A percentile compares a stretch with the other conserved stretches of the same genome.
Evolutionary conservation across 495 filamentous ascomycete genomes (phyloP).

Genomic region (Penicillium daleae): DNA sequence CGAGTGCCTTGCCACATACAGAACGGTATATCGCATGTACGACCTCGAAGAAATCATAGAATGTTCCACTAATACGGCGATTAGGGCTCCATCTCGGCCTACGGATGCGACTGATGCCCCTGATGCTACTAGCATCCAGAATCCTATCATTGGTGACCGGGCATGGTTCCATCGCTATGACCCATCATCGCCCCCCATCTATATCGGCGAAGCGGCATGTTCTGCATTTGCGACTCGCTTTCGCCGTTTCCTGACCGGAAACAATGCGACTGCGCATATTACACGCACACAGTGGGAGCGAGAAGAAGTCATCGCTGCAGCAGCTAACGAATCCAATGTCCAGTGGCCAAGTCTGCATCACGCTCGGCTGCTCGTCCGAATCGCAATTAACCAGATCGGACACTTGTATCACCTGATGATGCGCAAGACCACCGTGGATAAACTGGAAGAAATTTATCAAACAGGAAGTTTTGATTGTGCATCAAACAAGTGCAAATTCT

Average conservation of each 20-base stretch:
- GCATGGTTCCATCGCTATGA: conserved; percentile 52
- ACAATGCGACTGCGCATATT: conserved; percentile 44
- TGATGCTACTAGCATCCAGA: conserved; percentile 42
- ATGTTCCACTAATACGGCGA: not conserved
- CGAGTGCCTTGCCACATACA: conserved; percentile 17
- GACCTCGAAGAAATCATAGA: not conserved
- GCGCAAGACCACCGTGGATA: conserved; percentile 47
- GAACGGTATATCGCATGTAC: conserved; percentile 21
- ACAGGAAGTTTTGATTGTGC: conserved; percentile 39
- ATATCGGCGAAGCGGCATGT: conserved; percentile 50
- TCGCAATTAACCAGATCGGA: conserved; percentile 46
- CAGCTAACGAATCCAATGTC: conserved; percentile 36
- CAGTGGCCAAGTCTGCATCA: conserved; percentile 48
- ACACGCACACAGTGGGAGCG: conserved; percentile 46
- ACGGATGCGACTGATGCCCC: conserved; percentile 19
- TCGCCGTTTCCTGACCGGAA: conserved; percentile 46
- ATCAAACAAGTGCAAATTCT: conserved; percentile 48
- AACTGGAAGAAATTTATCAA: conserved; percentile 49
- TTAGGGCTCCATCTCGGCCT: conserved; percentile 27
- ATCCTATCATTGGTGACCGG: conserved; percentile 46
- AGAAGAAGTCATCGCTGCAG: conserved; percentile 40
- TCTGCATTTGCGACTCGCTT: conserved; percentile 53
- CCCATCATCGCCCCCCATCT: conserved; percentile 48
- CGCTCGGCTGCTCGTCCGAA: conserved; percentile 45
- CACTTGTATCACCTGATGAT: conserved; percentile 47